Evolutionary conservation across 305 asterid species (phyloP).

Genomic region (Fraxinus baroniana): DNA sequence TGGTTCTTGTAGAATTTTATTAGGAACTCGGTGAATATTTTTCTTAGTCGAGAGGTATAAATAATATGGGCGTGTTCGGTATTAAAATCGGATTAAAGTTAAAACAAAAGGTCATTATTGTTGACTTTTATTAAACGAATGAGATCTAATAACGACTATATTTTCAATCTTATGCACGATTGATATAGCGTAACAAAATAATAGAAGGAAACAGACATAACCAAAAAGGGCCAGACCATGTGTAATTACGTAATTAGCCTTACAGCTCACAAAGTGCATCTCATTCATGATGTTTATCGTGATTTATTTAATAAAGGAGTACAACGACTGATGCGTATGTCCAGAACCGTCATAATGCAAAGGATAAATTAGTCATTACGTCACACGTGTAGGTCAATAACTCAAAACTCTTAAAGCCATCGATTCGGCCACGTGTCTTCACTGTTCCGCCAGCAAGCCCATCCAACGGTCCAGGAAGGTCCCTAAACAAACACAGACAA

Average conservation of each 20-base stretch:
- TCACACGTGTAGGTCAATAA: constrained; percentile 1
- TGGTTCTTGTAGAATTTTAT: too few species aligned
- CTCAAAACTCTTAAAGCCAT: constrained; percentile 16
- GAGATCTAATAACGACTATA: too few species aligned
- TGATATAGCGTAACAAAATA: too few species aligned
- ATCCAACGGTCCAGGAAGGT: constrained; percentile 36
- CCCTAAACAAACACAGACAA: constrained; percentile 59
- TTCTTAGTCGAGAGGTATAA: too few species aligned
- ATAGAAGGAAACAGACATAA: neutral
- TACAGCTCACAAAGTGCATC: constrained; percentile 30
- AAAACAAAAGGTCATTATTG: too few species aligned
- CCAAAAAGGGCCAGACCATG: neutral
- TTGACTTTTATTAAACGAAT: too few species aligned
- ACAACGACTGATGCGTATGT: constrained; percentile 34
- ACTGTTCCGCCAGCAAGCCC: constrained; percentile 21
- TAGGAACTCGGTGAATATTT: too few species aligned
- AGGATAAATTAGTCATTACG: constrained; percentile 50
- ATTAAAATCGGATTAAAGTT: too few species aligned
- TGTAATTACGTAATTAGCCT: constrained; percentile 31
- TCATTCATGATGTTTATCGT: constrained; percentile 33
- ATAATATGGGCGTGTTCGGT: too few species aligned
- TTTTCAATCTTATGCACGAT: too few species aligned
- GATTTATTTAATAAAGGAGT: constrained; percentile 50
- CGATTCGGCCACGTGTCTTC: constrained; percentile 35
- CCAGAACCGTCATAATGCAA: constrained; percentile 38